Evolutionary conservation across 139 green algal genomes (phyloP).

Genomic region (Gonium pectorale): DNA sequence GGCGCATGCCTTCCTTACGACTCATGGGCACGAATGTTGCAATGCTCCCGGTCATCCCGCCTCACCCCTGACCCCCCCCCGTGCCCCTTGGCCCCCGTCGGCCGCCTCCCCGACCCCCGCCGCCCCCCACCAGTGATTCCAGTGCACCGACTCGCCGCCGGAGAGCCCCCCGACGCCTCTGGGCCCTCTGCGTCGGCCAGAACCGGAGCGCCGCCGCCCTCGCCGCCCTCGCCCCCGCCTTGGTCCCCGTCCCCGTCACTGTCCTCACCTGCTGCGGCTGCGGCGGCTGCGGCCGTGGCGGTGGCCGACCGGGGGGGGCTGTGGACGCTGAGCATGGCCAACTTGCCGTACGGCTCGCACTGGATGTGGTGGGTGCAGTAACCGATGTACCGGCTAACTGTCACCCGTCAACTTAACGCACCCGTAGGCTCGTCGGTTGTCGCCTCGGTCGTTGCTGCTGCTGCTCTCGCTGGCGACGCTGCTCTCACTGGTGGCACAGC

Average conservation of each 20-base stretch:
- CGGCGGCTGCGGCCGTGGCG: not conserved
- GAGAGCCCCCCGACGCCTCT: too few relatives aligned
- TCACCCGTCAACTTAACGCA: too few relatives aligned
- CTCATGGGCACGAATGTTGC: not conserved
- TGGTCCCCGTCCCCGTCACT: too few relatives aligned
- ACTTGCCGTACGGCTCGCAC: constrained; percentile 18
- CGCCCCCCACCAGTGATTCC: not conserved
- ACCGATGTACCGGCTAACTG: too few relatives aligned
- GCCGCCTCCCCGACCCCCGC: not conserved
- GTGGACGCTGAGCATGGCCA: constrained; percentile 44
- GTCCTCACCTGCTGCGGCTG: not conserved
- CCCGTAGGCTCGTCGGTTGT: not conserved
- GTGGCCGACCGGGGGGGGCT: not conserved
- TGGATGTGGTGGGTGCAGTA: constrained; percentile 37
- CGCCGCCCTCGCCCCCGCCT: not conserved
- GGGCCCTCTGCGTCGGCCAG: too few relatives aligned
- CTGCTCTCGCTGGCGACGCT: not conserved
- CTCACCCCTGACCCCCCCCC: not conserved
- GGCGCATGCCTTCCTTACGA: too few relatives aligned
- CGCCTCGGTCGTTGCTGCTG: not conserved
- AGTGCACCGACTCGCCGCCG: not conserved
- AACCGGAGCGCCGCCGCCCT: too few relatives aligned
- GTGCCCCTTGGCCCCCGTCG: not conserved
- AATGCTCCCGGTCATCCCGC: not conserved
- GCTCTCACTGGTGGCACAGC: not conserved